Percentiles rank a stretch among this genome's conserved stretches.
Evolutionary conservation across 495 filamentous ascomycete genomes (phyloP).

Genomic region (Wilcoxina mikolae): DNA sequence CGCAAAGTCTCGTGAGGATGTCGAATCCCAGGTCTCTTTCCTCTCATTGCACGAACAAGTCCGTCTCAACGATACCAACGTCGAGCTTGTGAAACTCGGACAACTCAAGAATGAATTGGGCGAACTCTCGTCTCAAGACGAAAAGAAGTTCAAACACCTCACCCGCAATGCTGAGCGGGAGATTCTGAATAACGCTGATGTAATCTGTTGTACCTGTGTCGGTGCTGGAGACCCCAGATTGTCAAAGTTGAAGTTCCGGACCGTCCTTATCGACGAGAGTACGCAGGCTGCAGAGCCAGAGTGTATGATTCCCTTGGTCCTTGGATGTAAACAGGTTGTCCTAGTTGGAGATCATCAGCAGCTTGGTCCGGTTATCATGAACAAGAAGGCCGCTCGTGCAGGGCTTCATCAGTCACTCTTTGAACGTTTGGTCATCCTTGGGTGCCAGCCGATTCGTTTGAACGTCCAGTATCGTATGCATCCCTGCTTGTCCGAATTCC

Average conservation of each 20-base stretch:
- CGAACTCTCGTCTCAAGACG: conserved; percentile 87
- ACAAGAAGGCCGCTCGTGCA: conserved; percentile 98
- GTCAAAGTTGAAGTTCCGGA: conserved; percentile 92
- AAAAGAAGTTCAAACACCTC: conserved; percentile 94
- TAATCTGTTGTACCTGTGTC: conserved; percentile 98
- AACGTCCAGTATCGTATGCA: conserved; percentile 99
- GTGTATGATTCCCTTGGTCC: conserved; percentile 95
- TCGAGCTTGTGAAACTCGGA: conserved; percentile 77
- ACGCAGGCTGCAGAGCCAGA: conserved; percentile 98
- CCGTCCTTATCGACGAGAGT: conserved; percentile 93
- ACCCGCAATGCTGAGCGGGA: conserved; percentile 89
- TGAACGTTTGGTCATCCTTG: conserved; percentile 85
- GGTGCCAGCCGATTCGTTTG: conserved; percentile 80
- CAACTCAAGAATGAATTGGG: conserved; percentile 84
- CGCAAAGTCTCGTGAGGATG: conserved; percentile 95
- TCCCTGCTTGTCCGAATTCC: conserved; percentile 92
- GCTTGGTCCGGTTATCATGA: conserved; percentile 98
- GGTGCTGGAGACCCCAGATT: conserved; percentile 92
- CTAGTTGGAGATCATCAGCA: conserved; percentile 98
- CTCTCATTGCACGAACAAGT: conserved; percentile 94
- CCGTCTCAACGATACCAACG: conserved; percentile 89
- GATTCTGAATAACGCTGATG: conserved; percentile 88
- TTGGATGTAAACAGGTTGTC: conserved; percentile 97
- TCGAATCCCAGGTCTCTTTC: conserved; percentile 90
- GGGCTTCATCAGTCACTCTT: conserved; percentile 96